Conservation (phyloP, 2,329 filamentous ascomycete species). For the Exutisphaerella laricina region DNA sequence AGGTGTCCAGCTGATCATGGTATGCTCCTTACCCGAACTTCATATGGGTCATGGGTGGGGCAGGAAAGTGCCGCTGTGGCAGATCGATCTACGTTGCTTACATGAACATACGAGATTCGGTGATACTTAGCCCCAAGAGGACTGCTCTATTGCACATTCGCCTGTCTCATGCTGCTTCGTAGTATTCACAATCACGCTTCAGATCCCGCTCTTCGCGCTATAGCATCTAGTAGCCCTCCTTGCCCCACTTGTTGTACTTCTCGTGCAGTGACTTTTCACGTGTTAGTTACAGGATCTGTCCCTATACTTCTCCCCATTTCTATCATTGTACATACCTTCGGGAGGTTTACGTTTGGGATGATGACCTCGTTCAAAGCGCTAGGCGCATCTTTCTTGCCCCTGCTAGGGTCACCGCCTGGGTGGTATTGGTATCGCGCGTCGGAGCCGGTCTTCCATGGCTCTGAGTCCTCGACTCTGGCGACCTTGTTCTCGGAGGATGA, state of each 20-base stretch:
- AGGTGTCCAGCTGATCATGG: no score
- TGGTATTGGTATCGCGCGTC: slow-evolving; percentile 60
- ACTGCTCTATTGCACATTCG: slow-evolving; percentile 10
- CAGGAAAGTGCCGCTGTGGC: no score
- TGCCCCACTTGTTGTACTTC: slow-evolving; percentile 99
- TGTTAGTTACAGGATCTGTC: slow-evolving; percentile 2
- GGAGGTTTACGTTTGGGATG: slow-evolving; percentile 86
- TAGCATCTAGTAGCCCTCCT: slow-evolving; percentile 70
- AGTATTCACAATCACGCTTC: neutral
- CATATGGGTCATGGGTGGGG: no score
- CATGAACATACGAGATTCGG: slow-evolving; percentile 1
- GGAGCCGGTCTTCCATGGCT: slow-evolving; percentile 79
- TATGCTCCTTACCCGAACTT: no score
- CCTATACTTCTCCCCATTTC: neutral
- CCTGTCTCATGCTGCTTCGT: neutral
- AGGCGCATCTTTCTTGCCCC: slow-evolving; percentile 78
- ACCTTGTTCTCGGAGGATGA: slow-evolving; percentile 76
- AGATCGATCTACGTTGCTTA: no score
- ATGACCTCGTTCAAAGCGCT: slow-evolving; percentile 94
- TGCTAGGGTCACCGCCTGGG: slow-evolving; percentile 74
- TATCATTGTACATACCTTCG: slow-evolving; percentile 58
- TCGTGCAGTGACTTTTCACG: slow-evolving; percentile 75
- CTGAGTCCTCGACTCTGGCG: slow-evolving; percentile 66
- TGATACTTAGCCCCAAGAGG: neutral
- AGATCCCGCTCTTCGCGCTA: neutral